A percentile compares a stretch with the other conserved stretches of the same genome.
Evolutionary conservation across 805 yeast genomes (phyloP).

Genomic region (Tetrapisispora pingtungensis): DNA sequence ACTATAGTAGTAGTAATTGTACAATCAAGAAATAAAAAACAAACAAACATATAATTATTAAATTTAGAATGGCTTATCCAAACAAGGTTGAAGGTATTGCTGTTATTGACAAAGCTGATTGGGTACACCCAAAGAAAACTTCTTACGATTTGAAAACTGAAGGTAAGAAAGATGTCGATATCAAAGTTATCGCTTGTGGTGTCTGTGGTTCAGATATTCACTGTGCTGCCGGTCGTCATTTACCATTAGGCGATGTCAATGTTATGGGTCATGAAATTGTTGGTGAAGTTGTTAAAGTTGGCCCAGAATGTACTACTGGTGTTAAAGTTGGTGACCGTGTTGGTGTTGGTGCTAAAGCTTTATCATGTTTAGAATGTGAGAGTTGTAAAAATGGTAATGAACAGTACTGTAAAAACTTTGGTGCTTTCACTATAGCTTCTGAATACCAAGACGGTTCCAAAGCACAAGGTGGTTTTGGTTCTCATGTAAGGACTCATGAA

Average conservation of each 20-base stretch:
- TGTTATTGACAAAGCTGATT: slow-evolving; percentile 38
- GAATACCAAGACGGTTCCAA: slow-evolving; percentile 37
- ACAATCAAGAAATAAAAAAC: too few relatives aligned
- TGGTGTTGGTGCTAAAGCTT: slow-evolving; percentile 67
- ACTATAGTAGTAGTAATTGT: too few relatives aligned
- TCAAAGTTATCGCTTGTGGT: slow-evolving; percentile 53
- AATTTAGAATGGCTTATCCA: slow-evolving; percentile 18
- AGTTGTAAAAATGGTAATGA: slow-evolving; percentile 49
- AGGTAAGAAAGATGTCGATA: slow-evolving; percentile 39
- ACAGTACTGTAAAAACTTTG: slow-evolving; percentile 41
- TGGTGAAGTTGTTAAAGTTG: slow-evolving; percentile 50
- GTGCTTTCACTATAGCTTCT: slow-evolving; percentile 39
- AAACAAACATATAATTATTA: too few relatives aligned
- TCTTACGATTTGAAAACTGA: slow-evolving; percentile 40
- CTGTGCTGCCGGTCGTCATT: slow-evolving; percentile 20
- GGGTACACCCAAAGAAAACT: slow-evolving; percentile 46
- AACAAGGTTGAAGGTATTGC: slow-evolving; percentile 55
- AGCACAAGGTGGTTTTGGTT: slow-evolving; percentile 62
- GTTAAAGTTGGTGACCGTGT: slow-evolving; percentile 63
- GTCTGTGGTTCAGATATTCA: slow-evolving; percentile 53
- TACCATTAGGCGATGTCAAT: slow-evolving; percentile 24
- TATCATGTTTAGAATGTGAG: slow-evolving; percentile 51
- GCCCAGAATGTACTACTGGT: slow-evolving; percentile 40
- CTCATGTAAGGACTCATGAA: slow-evolving; percentile 54
- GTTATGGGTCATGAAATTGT: slow-evolving; percentile 64